Conservation (phyloP, 73 alveolate genomes). For the Tetrahymena borealis region DNA sequence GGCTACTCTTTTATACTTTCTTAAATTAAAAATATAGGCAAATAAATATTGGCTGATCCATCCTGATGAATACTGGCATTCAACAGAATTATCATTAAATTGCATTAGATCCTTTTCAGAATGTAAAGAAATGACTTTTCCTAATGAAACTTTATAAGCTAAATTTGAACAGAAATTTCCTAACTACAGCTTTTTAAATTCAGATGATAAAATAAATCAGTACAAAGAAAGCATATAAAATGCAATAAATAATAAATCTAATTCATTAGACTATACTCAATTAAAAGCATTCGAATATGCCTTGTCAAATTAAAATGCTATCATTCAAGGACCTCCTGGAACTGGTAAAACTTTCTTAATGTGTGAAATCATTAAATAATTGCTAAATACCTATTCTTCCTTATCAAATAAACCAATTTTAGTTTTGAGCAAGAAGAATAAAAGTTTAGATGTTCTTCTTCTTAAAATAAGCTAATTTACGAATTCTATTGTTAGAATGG, state of each 20-base stretch:
- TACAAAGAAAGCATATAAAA: not conserved
- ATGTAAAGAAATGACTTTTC: not conserved
- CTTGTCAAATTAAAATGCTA: slow-evolving; percentile 3
- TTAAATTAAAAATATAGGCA: too few species aligned
- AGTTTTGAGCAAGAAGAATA: slow-evolving; percentile 18
- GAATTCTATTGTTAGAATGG: slow-evolving; percentile 63
- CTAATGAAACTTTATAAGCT: not conserved
- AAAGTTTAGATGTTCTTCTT: slow-evolving; percentile 15
- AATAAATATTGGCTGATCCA: too few species aligned
- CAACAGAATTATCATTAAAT: not conserved
- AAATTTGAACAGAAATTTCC: not conserved
- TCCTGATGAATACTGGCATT: not conserved
- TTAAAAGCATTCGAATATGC: not conserved
- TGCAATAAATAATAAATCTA: not conserved
- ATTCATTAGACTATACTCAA: not conserved
- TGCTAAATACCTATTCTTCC: not conserved
- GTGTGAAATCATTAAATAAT: slow-evolving; percentile 44
- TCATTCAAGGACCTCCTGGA: slow-evolving; percentile 93
- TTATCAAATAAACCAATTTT: not conserved
- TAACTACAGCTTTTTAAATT: not conserved
- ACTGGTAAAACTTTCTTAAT: slow-evolving; percentile 88
- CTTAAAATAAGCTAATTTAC: not conserved
- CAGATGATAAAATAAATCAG: not conserved
- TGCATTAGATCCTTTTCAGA: not conserved
- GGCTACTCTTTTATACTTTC: too few species aligned